A percentile compares a stretch with the other conserved stretches of the same genome.
phyloP scores from a whole-genome alignment of 495 filamentous ascomycete species.

The Neurospora sp. region DNA sequence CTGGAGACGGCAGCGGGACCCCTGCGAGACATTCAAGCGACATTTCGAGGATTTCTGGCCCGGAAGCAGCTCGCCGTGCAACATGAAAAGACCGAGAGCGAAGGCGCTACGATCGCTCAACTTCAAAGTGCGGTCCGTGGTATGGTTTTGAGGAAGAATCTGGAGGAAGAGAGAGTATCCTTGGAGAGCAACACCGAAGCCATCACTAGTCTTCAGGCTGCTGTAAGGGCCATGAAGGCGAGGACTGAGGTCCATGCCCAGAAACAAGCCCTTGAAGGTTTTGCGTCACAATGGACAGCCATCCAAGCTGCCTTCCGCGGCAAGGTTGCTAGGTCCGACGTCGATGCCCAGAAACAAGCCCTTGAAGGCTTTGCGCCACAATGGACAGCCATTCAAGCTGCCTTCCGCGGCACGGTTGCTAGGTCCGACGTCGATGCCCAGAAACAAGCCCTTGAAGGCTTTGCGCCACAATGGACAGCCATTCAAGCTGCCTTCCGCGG shows the following conservation, averaged over 20 bases:
- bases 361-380: no score
- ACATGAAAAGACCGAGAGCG: conserved; percentile 40
- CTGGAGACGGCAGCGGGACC: conserved; percentile 47
- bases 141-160: conserved; percentile 31
- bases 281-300: conserved; percentile 31
- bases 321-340: no score
- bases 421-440: no score
- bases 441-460: no score
- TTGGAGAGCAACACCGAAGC: conserved; percentile 26
- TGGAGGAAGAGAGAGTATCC: conserved; percentile 27
- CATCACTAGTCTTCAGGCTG: conserved; percentile 42
- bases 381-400: no score
- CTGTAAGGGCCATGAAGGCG: conserved; percentile 27
- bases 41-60: conserved; percentile 47
- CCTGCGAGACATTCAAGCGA: conserved; percentile 61
- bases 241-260: conserved; percentile 27
- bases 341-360: no score
- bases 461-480: no score
- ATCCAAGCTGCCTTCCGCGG: conserved; percentile 41
- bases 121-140: conserved; percentile 47
- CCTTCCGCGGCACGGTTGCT: no score
- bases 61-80: conserved; percentile 43
- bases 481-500: conserved; percentile 1
- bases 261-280: conserved; percentile 28
- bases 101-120: conserved; percentile 32